Evolutionary conservation across 345 rosid species (phyloP), one percentile per base, ranked within the genome.

Genomic region (Clausena lansium): DNA sequence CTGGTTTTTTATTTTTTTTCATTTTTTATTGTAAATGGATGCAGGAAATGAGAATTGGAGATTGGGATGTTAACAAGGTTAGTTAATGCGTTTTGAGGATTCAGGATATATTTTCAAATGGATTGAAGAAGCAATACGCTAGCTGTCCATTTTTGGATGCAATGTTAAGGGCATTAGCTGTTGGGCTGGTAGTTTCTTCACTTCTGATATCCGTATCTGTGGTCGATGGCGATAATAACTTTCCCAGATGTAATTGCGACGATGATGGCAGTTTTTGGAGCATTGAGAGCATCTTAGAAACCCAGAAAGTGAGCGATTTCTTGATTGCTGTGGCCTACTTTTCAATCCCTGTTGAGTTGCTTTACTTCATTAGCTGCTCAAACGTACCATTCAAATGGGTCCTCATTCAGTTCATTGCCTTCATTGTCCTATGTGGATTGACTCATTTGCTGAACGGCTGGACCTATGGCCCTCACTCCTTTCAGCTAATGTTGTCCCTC

Each of bases 381-480:
- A 94, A 89, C 52, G 78, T 96, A 15, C 99, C 99, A 7, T 96
- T 96, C 89, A 96, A 94, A 86, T 96, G 99, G 98, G 99, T 96
- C 45, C 95, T 96, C 28, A 83, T 88, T 73, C 87, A 96, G 79
- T 96, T 96, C 88, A 96, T 93, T 32, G 93, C 99, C 76, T 96
- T 96, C 91, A 96, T 96, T 81, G 98, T 96, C 36, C 94, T 96
- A 2, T 94, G 99, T 78, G 99, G 99, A 25, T 78, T 96, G 95
- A 94, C 99, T 78, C 99, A 96, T 85, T 87, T 96, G 83, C 91
- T 96, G 75, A 91, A 96, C 66, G 99, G 98, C 22, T 94, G 94
- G 97, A 91, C 97, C 74, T 94, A 92, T 71, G 87, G 88, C 67
- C 89, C 94, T 39, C 98, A 94, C 68, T 81, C 94, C 0, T 96